Base-by-base conservation (phyloP, 139 green algal genomes). In the Klebsormidium nitens region DNA sequence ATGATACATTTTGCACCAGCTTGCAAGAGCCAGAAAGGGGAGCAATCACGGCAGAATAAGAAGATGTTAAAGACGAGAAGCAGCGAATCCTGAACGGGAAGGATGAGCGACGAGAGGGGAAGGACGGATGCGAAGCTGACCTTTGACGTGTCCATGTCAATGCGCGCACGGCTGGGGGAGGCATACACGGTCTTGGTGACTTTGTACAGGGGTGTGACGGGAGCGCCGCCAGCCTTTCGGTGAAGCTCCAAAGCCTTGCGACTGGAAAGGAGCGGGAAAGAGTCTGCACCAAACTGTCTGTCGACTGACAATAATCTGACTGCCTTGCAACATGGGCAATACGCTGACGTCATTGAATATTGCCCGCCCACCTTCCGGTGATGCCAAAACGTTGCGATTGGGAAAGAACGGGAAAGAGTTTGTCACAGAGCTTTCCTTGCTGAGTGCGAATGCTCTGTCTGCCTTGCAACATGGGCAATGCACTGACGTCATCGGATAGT, bases 151-250 rank as follows among this genome's bases (percentile, higher is more conserved):
- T 75, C 65, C 1, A 55, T 49, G 64, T 78, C 71, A 3, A 78
- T 75, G 11, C 67, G 62, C 17, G 64, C 71, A n/a, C 39, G 34
- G 29, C 63, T 73, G 36, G 71, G 71, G 5, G 71, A 75, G n/a
- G 71, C 71, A 60, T 74, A 78, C 38, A 75, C 71, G 14, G 44
- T n/a, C 38, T 69, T 75, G 3, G 64, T 75, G 29, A 78, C 64
- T 64, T 78, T 44, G 19, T 63, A 14, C 46, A 61, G 36, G 52
- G 52, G 52, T 31, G 36, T 37, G 5, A 61, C 52, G 37, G 52
- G 52, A 61, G 46, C 19, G 19, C 52, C 8, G 52, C 8, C 8
- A 5, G 52, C 6, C 52, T 32, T 36, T 37, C 37, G 36, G 8
- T 61, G 52, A 61, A 32, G 5, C 5, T 61, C 52, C 31, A 61